Evolutionary conservation across 1,284 basidiomycete species (phyloP), one percentile per base, ranked within the genome.

Genomic region (Cryptococcus jaspeensis): DNA sequence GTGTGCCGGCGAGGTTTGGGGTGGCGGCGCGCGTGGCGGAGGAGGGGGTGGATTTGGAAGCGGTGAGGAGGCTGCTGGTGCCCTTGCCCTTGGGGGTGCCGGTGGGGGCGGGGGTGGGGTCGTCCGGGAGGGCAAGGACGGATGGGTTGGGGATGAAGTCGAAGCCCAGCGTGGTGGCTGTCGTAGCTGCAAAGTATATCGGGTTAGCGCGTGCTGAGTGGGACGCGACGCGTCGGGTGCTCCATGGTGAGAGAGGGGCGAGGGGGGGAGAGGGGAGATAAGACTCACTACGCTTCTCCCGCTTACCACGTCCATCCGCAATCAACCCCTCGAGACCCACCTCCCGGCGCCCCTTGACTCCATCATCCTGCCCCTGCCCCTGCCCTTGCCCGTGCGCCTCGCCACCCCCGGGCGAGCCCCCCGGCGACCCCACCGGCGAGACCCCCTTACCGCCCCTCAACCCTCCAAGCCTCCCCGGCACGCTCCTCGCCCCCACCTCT

Each of bases 81-180:
- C 43, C 39, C 36, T 23, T 55, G 32, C 50, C 44, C 8, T 35
- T 43, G 32, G n/a, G n/a, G 61, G 52, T 15, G 22, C 22, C 20
- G 25, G 28, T 37, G 2, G 18, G 22, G 13, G 46, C 41, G 23
- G 57, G 57, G 36, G 35, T 12, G 32, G 49, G 18, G 40, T 55
- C 38, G 28, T 73, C 70, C 15, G 64, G 63, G 2, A 74, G 39
- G 25, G 70, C 63, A 3, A 72, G 39, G 44, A 71, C 60, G 5
- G 63, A 58, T 5, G 69, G 69, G 42, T 67, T 72, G 25, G 70
- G 58, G 15, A 76, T 63, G 23, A 74, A 70, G 51, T 76, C 73
- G 55, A 71, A 76, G 11, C 74, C 74, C 12, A 76, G 54, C 0
- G 68, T 59, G 0, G 67, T 64, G 9, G 74, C 74, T 12, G 70